Base-by-base conservation (phyloP, 345 rosid genomes). In the Nephelium lappaceum region DNA sequence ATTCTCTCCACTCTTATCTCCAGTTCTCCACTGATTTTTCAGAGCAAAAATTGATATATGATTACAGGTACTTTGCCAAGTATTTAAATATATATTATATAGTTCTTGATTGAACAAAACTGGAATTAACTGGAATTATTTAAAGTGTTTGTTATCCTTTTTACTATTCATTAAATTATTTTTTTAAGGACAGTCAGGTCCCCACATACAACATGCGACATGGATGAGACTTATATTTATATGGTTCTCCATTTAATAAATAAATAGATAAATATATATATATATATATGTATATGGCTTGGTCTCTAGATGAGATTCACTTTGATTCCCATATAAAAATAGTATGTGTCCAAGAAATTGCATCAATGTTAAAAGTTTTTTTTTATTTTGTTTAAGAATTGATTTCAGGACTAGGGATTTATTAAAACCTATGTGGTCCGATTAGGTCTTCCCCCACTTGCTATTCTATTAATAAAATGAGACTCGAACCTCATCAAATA, bases 271-370 rank as follows among this genome's bases (percentile, higher is more conserved):
- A 1, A 27, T 27, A 27, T 27, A 27, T 27, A 31, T 31, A 31
- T 31, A 31, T 2, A 31, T 31, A 31, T 31, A 31, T 31, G 3
- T 1, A 74, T 63, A 63, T 63, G 43, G 25, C 43, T 49, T 12
- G 47, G 11, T 25, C 10, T 36, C 5, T 75, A 18, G 45, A 75
- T 65, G 21, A 49, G 71, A 65, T 65, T 65, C 78, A 65, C 62
- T 64, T 31, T 11, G 57, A 6, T 49, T 43, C 25, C 49, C 10
- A 18, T 15, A 0, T 42, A 24, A 57, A 6, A 45, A 45, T 45
- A 45, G 51, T 45, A 45, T 57, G 2, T 49, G 9, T 57, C 9
- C 62, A n/a, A 57, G 24, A n/a, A 21, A 11, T 16, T 21, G 25
- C 24, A 57, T 16, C 25, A 18, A 57, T 19, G 23, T 6, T 57